phyloP scores from a whole-genome alignment of 208 protist genomes.

The Trypanosomatidae sp. region DNA sequence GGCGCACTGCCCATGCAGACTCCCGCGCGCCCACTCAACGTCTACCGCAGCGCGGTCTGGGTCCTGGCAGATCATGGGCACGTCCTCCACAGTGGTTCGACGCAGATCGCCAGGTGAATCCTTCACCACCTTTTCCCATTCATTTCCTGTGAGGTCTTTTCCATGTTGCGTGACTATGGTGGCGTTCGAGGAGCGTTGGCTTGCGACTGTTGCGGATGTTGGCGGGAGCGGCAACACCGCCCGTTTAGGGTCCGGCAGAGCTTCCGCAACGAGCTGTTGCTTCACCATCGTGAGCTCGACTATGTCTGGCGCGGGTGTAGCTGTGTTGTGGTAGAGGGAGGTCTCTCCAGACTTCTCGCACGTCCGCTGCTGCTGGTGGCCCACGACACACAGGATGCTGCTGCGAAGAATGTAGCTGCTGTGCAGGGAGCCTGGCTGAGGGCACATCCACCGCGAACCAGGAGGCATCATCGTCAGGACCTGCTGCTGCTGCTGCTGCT shows the following conservation, averaged over 20 bases:
- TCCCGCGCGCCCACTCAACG: conserved; percentile 26
- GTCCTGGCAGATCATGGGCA: conserved; percentile 10
- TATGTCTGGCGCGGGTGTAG: neutral
- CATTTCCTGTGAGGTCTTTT: conserved; percentile 11
- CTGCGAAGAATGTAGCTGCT: conserved; percentile 22
- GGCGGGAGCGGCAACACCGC: neutral
- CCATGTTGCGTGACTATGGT: conserved; percentile 10
- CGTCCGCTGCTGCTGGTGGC: neutral
- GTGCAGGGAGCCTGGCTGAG: neutral
- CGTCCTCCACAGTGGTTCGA: conserved; percentile 11
- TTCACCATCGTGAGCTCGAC: conserved; percentile 8
- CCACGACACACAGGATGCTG: conserved; percentile 36
- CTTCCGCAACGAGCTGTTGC: conserved; percentile 2
- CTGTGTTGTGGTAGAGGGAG: neutral
- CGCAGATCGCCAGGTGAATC: conserved; percentile 28
- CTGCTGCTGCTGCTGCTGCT: conserved; percentile 9
- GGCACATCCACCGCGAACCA: conserved; percentile 10
- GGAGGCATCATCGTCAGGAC: conserved; percentile 1
- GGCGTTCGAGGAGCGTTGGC: conserved; percentile 1
- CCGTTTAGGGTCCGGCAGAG: neutral
- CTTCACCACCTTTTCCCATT: conserved; percentile 24
- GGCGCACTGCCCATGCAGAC: conserved; percentile 35
- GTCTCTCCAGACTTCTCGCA: neutral
- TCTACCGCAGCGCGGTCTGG: conserved; percentile 32
- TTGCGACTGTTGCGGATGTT: neutral